A percentile compares a stretch with the other conserved stretches of the same genome.
Evolutionary conservation across 805 yeast genomes (phyloP).

Genomic region (Vanderwaltozyma polyspora): DNA sequence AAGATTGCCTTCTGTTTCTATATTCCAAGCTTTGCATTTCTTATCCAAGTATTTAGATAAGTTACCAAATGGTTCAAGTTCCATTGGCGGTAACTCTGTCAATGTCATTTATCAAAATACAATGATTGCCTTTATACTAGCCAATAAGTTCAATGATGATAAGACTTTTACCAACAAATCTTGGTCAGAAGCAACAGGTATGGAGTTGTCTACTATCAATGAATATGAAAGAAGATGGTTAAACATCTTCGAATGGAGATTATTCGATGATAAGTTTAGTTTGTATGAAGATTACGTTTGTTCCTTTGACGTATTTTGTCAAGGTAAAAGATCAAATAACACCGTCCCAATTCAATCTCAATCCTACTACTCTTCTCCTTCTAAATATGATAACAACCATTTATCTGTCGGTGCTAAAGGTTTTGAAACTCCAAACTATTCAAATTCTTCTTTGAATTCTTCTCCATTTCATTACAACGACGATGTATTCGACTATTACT

Average conservation of each 20-base stretch:
- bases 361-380: background rate
- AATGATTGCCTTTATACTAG: conserved; percentile 62
- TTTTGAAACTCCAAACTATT: conserved; percentile 1
- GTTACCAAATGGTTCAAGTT: conserved; percentile 25
- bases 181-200: conserved; percentile 93
- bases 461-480: conserved; percentile 3
- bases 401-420: background rate
- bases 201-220: conserved; percentile 51
- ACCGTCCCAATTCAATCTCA: conserved; percentile 1
- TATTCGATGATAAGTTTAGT: conserved; percentile 31
- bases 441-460: conserved; percentile 7
- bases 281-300: conserved; percentile 16
- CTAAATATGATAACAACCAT: background rate
- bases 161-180: conserved; percentile 91
- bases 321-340: conserved; percentile 9
- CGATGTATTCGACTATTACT: background rate
- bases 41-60: conserved; percentile 49
- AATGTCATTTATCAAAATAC: conserved; percentile 42
- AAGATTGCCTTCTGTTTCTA: conserved; percentile 72
- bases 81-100: conserved; percentile 24
- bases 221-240: conserved; percentile 64
- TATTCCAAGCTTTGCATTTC: conserved; percentile 69
- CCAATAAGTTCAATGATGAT: conserved; percentile 92
- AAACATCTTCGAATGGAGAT: conserved; percentile 45
- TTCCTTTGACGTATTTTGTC: conserved; percentile 16